Evolutionary conservation across 805 yeast genomes (phyloP), one percentile per base, ranked within the genome.

Genomic region (Metschnikowia proteae): DNA sequence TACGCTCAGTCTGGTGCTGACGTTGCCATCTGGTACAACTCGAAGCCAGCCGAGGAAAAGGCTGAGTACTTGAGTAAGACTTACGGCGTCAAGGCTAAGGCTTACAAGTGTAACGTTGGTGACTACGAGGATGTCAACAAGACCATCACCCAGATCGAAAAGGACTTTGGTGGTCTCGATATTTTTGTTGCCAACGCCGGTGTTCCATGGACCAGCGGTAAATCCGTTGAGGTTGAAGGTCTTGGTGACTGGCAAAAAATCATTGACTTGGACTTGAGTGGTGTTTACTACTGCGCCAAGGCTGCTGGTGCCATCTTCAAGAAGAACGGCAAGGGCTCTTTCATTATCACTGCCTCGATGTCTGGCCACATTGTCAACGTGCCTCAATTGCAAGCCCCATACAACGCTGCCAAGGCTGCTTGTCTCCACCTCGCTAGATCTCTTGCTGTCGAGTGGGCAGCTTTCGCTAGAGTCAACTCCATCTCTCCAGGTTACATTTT

Each of bases 171-270:
- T 46, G 80, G 80, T 49, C 81, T 89, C 55, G 96, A 89, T 66
- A 71, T 88, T 35, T 84, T 87, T 60, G 95, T 89, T 36, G 95
- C 95, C 60, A 89, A 89, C 65, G 96, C 96, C n/a, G 96, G 96
- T 46, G 81, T 88, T 42, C 83, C 89, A 11, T 88, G 95, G 95
- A 76, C 81, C 23, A 73, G 78, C 23, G 61, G 61, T 25, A 33
- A 45, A 41, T 60, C 64, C 50, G 53, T 70, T 43, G 71, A 71
- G 29, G 73, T 62, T 32, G 65, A 69, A 37, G 71, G 70, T 17
- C 61, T 60, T 39, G 70, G 64, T 23, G 49, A 56, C 33, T 73
- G 71, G 72, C 54, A 67, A 27, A 64, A 65, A 54, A 57, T 73
- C 48, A 59, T 72, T 33, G 70, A 71, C 58, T 61, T 69, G 52